Conservation (phyloP, 2,329 filamentous ascomycete species). For the Furcasterigmium furcatum region DNA sequence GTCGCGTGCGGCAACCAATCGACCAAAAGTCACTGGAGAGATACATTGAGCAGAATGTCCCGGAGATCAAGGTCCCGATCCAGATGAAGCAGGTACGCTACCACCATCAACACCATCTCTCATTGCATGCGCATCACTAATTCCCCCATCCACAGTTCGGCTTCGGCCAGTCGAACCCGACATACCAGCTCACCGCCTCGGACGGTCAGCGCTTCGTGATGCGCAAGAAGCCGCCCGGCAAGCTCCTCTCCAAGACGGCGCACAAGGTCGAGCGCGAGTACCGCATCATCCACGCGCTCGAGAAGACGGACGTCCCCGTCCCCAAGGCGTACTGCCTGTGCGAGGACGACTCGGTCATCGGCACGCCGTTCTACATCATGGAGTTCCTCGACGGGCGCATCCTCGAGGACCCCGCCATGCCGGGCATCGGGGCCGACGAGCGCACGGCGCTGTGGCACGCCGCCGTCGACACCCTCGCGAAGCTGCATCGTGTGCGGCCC, state of each 20-base stretch:
- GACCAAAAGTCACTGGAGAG: slow-evolving; percentile 74
- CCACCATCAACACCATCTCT: slow-evolving; percentile 1
- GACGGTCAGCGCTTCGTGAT: slow-evolving; percentile 75
- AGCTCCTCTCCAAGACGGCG: slow-evolving; percentile 86
- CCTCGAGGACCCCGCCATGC: slow-evolving; percentile 84
- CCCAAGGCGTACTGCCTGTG: slow-evolving; percentile 83
- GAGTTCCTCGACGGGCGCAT: slow-evolving; percentile 91
- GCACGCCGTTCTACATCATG: slow-evolving; percentile 97
- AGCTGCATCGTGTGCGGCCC: slow-evolving; percentile 75
- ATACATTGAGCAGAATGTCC: slow-evolving; percentile 77
- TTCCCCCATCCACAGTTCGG: slow-evolving; percentile 63
- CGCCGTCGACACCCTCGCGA: slow-evolving; percentile 78
- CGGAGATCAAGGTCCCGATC: slow-evolving; percentile 77
- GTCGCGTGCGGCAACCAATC: slow-evolving; percentile 85
- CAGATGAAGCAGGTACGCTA: slow-evolving; percentile 79
- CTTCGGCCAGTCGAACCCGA: slow-evolving; percentile 96
- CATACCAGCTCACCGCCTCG: slow-evolving; percentile 81
- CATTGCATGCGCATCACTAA: background rate
- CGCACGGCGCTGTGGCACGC: slow-evolving; percentile 81
- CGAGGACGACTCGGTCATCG: slow-evolving; percentile 75
- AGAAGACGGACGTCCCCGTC: slow-evolving; percentile 76
- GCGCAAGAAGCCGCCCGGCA: slow-evolving; percentile 97
- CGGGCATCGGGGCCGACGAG: slow-evolving; percentile 62
- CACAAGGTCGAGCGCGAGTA: slow-evolving; percentile 97
- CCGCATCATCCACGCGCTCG: slow-evolving; percentile 81